These are phyloP conservation scores for Neofusicoccum umdonicola DNA, from an alignment of 2,329 filamentous ascomycete species.

Conservation along the genomic window DNA sequence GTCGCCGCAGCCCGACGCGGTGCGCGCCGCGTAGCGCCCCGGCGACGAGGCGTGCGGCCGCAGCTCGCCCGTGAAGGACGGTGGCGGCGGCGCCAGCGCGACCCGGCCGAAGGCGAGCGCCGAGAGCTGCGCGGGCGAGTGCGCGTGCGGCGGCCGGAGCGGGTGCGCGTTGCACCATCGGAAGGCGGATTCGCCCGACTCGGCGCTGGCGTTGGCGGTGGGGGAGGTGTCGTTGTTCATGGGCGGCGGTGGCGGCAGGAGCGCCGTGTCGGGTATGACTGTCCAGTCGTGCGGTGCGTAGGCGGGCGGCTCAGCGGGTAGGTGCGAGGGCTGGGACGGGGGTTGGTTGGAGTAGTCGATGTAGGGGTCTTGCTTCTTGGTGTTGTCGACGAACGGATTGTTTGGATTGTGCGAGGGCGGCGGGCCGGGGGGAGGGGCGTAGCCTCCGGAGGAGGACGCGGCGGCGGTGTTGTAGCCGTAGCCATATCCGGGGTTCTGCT, in stretches of 20 bases:
- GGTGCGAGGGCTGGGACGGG: conserved; percentile 22
- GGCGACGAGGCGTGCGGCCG: conserved; percentile 17
- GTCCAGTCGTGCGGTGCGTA: conserved; percentile 66
- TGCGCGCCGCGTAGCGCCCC: conserved; percentile 46
- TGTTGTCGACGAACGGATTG: conserved; percentile 2
- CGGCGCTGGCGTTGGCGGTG: conserved; percentile 65
- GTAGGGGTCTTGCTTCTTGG: background rate
- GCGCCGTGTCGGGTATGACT: conserved; percentile 68
- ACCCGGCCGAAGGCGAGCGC: conserved; percentile 55
- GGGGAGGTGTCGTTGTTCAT: conserved; percentile 65
- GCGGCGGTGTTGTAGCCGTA: conserved; percentile 21
- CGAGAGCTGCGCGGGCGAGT: conserved; percentile 46
- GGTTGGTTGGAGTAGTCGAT: conserved; percentile 22
- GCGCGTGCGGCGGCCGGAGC: conserved; percentile 54
- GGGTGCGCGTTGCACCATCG: conserved; percentile 64
- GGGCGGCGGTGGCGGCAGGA: conserved; percentile 70
- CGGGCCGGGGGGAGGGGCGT: conserved; percentile 24
- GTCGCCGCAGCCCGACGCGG: conserved; percentile 50
- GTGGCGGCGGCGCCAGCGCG: conserved; percentile 25
- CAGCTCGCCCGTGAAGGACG: conserved; percentile 23
- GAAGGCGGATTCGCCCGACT: conserved; percentile 63
- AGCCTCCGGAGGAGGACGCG: conserved; percentile 9
- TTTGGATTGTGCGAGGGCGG: conserved; percentile 18
- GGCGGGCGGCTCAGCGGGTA: conserved; percentile 46
- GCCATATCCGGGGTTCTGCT: conserved; percentile 20